A percentile compares a stretch with the other conserved stretches of the same genome.
These are phyloP conservation scores for Ramalina intermedia DNA, from an alignment of 495 filamentous ascomycete species.

Conservation along the genomic window DNA sequence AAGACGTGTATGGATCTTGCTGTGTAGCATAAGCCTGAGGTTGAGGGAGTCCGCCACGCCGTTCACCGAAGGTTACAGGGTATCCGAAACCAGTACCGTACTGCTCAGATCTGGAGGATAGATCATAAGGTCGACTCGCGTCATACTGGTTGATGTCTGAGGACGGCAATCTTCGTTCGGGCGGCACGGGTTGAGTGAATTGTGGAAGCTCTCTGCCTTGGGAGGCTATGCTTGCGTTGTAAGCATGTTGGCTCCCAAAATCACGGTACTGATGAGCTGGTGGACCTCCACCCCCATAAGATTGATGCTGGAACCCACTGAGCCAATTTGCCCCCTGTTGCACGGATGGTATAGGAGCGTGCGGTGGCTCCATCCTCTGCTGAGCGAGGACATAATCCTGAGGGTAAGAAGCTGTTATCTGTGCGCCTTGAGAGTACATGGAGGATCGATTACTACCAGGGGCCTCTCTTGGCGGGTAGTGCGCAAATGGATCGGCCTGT, in stretches of 20 bases:
- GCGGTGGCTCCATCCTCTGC: no score
- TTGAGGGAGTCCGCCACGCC: background rate
- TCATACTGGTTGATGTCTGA: conserved; percentile 2
- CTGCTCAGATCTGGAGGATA: conserved; percentile 4
- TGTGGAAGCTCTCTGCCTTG: conserved; percentile 3
- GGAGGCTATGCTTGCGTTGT: background rate
- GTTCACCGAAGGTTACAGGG: background rate
- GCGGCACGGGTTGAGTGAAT: conserved; percentile 5
- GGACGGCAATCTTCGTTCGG: conserved; percentile 4
- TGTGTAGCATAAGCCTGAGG: background rate
- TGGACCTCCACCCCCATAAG: conserved; percentile 1
- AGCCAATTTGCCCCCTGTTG: no score
- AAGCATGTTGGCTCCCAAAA: conserved; percentile 2
- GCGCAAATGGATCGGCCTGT: no score
- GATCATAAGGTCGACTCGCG: background rate
- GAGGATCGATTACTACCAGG: no score
- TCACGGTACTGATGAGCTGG: conserved; percentile 4
- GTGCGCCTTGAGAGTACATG: no score
- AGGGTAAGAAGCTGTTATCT: no score
- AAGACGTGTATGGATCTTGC: conserved; percentile 2
- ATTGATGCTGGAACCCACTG: conserved; percentile 5
- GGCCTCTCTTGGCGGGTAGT: no score
- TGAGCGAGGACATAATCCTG: no score
- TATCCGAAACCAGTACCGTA: conserved; percentile 1
- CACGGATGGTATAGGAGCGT: no score